A percentile compares a stretch with the other conserved stretches of the same genome.
Evolutionary conservation across 2,329 filamentous ascomycete genomes (phyloP).

Genomic region (Thelonectria blattea): DNA sequence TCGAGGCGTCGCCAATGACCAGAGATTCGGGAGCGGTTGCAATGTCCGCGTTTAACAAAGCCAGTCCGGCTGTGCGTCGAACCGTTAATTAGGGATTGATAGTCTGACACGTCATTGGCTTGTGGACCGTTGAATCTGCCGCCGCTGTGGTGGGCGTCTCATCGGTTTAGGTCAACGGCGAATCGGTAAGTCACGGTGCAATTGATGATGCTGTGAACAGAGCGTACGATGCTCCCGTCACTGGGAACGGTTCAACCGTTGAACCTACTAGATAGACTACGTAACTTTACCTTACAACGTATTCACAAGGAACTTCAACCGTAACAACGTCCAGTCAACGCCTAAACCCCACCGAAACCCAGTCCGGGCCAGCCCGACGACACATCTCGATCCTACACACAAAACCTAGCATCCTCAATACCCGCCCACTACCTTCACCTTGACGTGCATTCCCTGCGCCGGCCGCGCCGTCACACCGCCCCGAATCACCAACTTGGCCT

Average conservation of each 20-base stretch:
- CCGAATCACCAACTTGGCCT: conserved; percentile 70
- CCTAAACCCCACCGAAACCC: not conserved
- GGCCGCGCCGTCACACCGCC: conserved; percentile 76
- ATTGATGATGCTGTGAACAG: no score
- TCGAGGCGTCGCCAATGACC: not conserved
- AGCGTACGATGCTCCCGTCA: no score
- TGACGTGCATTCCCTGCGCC: conserved; percentile 73
- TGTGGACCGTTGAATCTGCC: not conserved
- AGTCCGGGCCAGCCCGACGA: not conserved
- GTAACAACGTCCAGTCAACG: no score
- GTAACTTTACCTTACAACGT: no score
- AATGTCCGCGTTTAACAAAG: not conserved
- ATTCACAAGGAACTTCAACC: no score
- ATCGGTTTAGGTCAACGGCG: not conserved
- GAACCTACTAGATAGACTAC: no score
- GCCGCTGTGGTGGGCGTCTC: not conserved
- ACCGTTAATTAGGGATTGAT: not conserved
- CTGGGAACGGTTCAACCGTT: not conserved
- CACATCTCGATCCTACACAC: no score
- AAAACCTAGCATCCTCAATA: conserved; percentile 48
- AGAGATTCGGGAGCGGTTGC: not conserved
- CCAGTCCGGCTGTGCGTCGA: not conserved
- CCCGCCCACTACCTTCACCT: conserved; percentile 68
- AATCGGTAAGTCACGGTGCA: no score
- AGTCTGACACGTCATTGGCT: not conserved